These are phyloP conservation scores for Trichosporon inkin DNA, from an alignment of 1,284 basidiomycete genomes.

Conservation along the genomic window DNA sequence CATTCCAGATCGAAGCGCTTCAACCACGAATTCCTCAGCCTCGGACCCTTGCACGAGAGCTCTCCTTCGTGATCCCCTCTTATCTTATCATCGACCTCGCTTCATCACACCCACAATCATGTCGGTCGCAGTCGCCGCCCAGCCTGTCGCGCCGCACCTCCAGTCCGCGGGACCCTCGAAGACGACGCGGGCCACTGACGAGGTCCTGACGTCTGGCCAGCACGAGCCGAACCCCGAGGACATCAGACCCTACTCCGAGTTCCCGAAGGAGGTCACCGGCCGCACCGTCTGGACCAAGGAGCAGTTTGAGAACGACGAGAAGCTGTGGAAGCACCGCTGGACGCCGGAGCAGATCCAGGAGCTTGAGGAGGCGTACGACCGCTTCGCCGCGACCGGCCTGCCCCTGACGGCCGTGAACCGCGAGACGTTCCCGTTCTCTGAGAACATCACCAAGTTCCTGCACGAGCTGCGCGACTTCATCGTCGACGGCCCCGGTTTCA, in stretches of 20 bases:
- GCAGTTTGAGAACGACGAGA: slow-evolving; percentile 27
- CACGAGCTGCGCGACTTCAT: slow-evolving; percentile 29
- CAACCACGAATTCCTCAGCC: not conserved
- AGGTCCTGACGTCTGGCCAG: slow-evolving; percentile 34
- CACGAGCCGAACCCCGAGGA: slow-evolving; percentile 26
- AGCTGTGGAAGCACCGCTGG: slow-evolving; percentile 35
- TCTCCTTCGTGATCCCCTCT: not conserved
- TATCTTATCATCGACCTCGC: not conserved
- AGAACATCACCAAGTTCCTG: slow-evolving; percentile 25
- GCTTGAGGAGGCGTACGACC: slow-evolving; percentile 33
- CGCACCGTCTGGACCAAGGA: slow-evolving; percentile 39
- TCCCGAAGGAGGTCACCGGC: slow-evolving; percentile 46
- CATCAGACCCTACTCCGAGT: slow-evolving; percentile 38
- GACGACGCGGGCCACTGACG: not conserved
- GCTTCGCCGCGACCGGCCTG: slow-evolving; percentile 28
- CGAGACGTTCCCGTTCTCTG: slow-evolving; percentile 33
- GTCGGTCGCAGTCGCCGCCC: slow-evolving; percentile 1
- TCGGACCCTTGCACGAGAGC: not conserved
- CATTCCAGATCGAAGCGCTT: slow-evolving; percentile 3
- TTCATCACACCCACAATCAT: not conserved
- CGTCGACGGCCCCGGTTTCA: slow-evolving; percentile 47
- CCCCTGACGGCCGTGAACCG: slow-evolving; percentile 32
- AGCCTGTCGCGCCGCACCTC: slow-evolving; percentile 3
- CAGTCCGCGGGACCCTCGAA: slow-evolving; percentile 1
- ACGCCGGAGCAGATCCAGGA: slow-evolving; percentile 31